phyloP scores from a whole-genome alignment of 2,329 filamentous ascomycete genomes.

The Neofusicoccum cordaticola region DNA sequence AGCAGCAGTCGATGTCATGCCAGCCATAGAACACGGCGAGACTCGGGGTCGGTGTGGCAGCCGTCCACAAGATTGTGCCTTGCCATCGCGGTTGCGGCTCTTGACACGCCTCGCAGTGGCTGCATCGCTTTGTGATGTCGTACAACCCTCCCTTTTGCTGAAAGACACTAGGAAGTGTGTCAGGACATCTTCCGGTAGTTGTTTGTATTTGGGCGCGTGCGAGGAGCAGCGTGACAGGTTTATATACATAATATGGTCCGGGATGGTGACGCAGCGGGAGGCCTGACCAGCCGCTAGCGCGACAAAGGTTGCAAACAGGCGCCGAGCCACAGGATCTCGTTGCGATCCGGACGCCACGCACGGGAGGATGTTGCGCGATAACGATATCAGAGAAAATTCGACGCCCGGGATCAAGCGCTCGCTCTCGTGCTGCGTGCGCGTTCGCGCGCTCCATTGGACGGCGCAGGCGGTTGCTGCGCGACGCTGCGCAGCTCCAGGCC shows the following conservation, averaged over 20 bases:
- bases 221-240: not conserved
- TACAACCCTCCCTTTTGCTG: constrained; percentile 11
- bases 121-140: constrained; percentile 3
- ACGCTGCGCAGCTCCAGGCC: not conserved
- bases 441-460: no score
- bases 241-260: not conserved
- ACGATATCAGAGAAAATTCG: not conserved
- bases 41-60: constrained; percentile 1
- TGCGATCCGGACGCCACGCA: constrained; percentile 3
- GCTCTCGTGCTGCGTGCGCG: not conserved
- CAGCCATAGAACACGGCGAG: not conserved
- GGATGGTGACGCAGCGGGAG: constrained; percentile 11
- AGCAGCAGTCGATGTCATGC: not conserved
- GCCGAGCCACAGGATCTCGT: not conserved
- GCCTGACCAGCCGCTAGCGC: constrained; percentile 10
- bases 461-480: not conserved
- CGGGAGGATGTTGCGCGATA: not conserved
- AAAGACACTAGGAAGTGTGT: not conserved
- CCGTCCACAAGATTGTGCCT: not conserved
- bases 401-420: not conserved
- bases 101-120: constrained; percentile 7
- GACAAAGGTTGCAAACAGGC: not conserved
- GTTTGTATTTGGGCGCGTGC: not conserved
- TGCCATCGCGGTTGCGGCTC: not conserved
- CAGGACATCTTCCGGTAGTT: constrained; percentile 4